A percentile compares a stretch with the other conserved stretches of the same genome.
These are phyloP conservation scores for Ambrosiella cleistominuta DNA, from an alignment of 2,329 filamentous ascomycete genomes.

Conservation along the genomic window DNA sequence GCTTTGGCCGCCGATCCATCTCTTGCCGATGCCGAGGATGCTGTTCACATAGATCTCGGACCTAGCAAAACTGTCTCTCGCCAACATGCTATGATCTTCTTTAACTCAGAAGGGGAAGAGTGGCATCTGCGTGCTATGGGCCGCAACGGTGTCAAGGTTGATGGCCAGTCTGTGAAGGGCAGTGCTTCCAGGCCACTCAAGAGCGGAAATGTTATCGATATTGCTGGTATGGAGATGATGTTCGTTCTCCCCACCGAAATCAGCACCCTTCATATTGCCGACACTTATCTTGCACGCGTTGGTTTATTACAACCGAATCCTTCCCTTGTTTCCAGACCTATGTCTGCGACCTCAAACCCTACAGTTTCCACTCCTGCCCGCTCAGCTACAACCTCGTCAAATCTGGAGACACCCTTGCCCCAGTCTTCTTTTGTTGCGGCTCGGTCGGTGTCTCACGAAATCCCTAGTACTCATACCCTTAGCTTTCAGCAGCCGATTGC, in stretches of 20 bases:
- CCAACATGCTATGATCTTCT: constrained; percentile 58
- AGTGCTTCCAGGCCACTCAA: constrained; percentile 48
- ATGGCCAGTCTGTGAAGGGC: constrained; percentile 33
- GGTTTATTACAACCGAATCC: constrained; percentile 23
- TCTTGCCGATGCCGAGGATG: constrained; percentile 24
- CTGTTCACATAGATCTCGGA: constrained; percentile 74
- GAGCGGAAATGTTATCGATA: constrained; percentile 81
- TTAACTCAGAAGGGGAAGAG: constrained; percentile 46
- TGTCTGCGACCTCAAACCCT: background rate
- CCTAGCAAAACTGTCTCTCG: constrained; percentile 69
- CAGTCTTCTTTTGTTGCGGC: constrained; percentile 8
- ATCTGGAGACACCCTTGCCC: constrained; percentile 12
- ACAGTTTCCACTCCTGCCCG: constrained; percentile 9
- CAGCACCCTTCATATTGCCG: constrained; percentile 47
- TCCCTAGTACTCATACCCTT: constrained; percentile 6
- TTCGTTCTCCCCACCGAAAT: constrained; percentile 77
- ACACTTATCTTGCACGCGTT: constrained; percentile 51
- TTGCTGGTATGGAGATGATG: constrained; percentile 93
- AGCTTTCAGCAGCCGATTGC: constrained; percentile 31
- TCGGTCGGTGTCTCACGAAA: constrained; percentile 2
- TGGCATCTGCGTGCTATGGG: constrained; percentile 84
- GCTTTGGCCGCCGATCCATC: constrained; percentile 15
- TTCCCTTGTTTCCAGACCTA: constrained; percentile 12
- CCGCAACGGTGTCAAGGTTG: constrained; percentile 75
- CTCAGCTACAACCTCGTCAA: constrained; percentile 6